phyloP scores from a whole-genome alignment of 2,329 filamentous ascomycete species.

The Penicillium sp. region DNA sequence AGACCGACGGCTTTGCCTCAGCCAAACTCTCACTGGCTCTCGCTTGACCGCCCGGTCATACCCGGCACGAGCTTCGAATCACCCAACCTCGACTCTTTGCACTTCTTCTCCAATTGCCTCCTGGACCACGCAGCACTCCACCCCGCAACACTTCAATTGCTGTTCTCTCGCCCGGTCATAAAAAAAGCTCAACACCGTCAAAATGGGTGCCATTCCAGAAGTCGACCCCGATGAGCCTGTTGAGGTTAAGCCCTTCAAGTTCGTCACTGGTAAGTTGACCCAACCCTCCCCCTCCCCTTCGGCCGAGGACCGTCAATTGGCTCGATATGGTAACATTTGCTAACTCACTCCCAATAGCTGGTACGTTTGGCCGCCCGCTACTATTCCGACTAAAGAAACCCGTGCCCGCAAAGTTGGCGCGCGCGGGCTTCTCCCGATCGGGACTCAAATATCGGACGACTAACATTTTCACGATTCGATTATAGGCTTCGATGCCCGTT shows the following conservation, averaged over 20 bases:
- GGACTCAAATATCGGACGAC: conserved; percentile 14
- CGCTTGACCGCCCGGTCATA: conserved; percentile 36
- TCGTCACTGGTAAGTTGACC: conserved; percentile 80
- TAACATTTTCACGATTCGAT: conserved; percentile 30
- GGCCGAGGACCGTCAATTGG: conserved; percentile 20
- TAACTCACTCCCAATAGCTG: conserved; percentile 42
- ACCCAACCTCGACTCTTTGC: conserved; percentile 27
- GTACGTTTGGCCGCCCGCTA: conserved; percentile 33
- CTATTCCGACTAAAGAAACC: conserved; percentile 9
- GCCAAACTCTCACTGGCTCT: conserved; percentile 29
- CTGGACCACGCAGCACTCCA: conserved; percentile 14
- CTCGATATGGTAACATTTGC: conserved; percentile 31
- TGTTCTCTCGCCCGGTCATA: conserved; percentile 14
- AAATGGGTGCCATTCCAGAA: conserved; percentile 70
- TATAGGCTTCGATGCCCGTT: conserved; percentile 94
- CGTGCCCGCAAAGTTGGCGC: conserved; percentile 7
- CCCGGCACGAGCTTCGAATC: conserved; percentile 34
- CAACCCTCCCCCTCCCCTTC: conserved; percentile 16
- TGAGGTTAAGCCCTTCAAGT: conserved; percentile 99
- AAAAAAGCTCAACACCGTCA: conserved; percentile 41
- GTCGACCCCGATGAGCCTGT: conserved; percentile 64
- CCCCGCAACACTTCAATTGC: conserved; percentile 11
- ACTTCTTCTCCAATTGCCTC: conserved; percentile 20
- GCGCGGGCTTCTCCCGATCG: conserved; percentile 11
- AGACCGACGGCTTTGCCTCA: conserved; percentile 17